A percentile compares a stretch with the other conserved stretches of the same genome.
phyloP scores from a whole-genome alignment of 139 green algal species.

The Chlorella vulgaris region DNA sequence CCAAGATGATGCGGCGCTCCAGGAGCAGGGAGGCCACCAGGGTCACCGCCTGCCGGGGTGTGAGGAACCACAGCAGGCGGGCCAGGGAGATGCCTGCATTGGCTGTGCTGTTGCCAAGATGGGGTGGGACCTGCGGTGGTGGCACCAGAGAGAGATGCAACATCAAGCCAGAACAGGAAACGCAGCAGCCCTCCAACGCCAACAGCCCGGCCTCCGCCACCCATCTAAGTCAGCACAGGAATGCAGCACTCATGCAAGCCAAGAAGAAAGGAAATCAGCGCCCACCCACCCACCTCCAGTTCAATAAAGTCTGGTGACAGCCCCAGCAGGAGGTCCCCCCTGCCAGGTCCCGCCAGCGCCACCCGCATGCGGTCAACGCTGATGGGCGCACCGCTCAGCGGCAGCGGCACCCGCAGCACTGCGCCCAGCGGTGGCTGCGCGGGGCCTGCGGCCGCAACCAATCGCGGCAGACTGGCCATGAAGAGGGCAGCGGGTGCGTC shows the following conservation, averaged over 20 bases:
- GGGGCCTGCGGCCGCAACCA: slow-evolving; percentile 27
- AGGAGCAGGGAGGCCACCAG: slow-evolving; percentile 75
- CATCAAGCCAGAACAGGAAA: no score
- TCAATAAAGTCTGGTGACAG: slow-evolving; percentile 18
- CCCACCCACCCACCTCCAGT: slow-evolving; percentile 42
- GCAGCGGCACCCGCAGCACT: slow-evolving; percentile 33
- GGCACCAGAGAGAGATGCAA: background rate
- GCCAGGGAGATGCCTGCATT: slow-evolving; percentile 73
- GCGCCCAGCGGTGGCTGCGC: background rate
- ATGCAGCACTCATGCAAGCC: no score
- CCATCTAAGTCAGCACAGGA: no score
- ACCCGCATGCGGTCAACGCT: slow-evolving; percentile 10
- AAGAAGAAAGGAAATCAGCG: no score
- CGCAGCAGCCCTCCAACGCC: no score
- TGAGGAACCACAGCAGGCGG: slow-evolving; percentile 73
- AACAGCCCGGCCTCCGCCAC: no score
- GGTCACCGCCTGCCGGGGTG: slow-evolving; percentile 56
- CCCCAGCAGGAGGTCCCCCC: background rate
- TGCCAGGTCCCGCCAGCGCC: background rate
- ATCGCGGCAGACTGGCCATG: slow-evolving; percentile 47
- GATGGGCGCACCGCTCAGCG: slow-evolving; percentile 11
- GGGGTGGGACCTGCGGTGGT: slow-evolving; percentile 63
- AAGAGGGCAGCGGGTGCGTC: slow-evolving; percentile 48
- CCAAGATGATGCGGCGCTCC: slow-evolving; percentile 78
- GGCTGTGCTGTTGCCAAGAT: slow-evolving; percentile 58